A percentile compares a stretch with the other conserved stretches of the same genome.
Evolutionary conservation across 169 alveolate genomes (phyloP).

Genomic region (Cystoisospora suis): DNA sequence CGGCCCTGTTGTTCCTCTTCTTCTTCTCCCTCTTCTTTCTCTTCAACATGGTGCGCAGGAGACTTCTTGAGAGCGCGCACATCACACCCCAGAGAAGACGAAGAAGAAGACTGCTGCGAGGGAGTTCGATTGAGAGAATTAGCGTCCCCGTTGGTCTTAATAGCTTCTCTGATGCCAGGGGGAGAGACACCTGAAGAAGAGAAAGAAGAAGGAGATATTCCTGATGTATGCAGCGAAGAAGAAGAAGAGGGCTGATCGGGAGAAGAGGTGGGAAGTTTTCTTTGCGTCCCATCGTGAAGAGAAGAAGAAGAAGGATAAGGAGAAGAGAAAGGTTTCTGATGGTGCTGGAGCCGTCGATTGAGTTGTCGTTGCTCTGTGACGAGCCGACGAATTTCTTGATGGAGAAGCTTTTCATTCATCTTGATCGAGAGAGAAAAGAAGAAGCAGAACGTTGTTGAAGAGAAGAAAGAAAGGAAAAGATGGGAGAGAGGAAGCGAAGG

Average conservation of each 20-base stretch:
- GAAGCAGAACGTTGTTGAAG: background rate
- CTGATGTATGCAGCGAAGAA: too few species aligned
- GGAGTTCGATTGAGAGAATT: too few species aligned
- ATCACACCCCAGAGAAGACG: too few species aligned
- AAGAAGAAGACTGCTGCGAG: too few species aligned
- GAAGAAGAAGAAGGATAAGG: background rate
- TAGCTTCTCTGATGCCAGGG: too few species aligned
- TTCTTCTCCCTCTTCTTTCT: background rate
- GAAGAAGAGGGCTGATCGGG: too few species aligned
- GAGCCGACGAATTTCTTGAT: conserved; percentile 20
- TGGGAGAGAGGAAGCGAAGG: background rate
- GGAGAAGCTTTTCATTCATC: conserved; percentile 12
- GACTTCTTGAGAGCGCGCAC: too few species aligned
- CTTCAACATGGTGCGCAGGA: background rate
- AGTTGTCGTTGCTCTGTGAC: conserved; percentile 21
- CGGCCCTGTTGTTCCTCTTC: background rate
- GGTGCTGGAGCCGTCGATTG: conserved; percentile 36
- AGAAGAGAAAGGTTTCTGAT: background rate
- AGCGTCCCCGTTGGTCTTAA: too few species aligned
- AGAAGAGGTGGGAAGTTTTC: too few species aligned
- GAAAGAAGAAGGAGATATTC: too few species aligned
- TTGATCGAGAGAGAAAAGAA: background rate
- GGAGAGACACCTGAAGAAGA: too few species aligned
- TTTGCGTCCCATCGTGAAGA: background rate
- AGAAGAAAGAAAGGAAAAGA: background rate